A percentile compares a stretch with the other conserved stretches of the same genome.
phyloP scores from a whole-genome alignment of 2,329 filamentous ascomycete species.

The Sporothrix sp. region DNA sequence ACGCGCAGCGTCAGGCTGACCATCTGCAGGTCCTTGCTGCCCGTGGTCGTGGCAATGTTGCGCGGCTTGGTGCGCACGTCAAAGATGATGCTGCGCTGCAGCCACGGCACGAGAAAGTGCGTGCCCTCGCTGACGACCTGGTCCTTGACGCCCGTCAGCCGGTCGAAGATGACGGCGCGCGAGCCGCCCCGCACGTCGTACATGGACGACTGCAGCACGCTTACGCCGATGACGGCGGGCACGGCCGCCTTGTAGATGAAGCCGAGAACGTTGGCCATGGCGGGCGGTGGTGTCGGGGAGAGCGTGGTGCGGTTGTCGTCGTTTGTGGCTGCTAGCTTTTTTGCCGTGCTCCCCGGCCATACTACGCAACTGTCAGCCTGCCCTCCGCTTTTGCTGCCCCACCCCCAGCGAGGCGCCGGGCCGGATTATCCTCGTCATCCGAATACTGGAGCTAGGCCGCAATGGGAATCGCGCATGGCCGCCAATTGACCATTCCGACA shows the following conservation, averaged over 20 bases:
- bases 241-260: constrained; percentile 59
- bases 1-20: constrained; percentile 99
- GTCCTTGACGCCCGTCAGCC: constrained; percentile 85
- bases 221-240: constrained; percentile 59
- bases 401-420: neutral
- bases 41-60: constrained; percentile 95
- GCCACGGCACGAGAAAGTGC: constrained; percentile 91
- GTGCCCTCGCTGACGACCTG: constrained; percentile 90
- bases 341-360: neutral
- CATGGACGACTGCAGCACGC: constrained; percentile 65
- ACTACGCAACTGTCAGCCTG: neutral
- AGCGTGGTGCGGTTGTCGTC: neutral
- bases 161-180: constrained; percentile 96
- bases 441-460: neutral
- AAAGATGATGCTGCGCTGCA: constrained; percentile 89
- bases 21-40: constrained; percentile 99
- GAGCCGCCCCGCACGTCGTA: constrained; percentile 96
- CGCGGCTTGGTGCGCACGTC: constrained; percentile 96
- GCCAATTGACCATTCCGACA: constrained; percentile 21
- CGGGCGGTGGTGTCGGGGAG: neutral
- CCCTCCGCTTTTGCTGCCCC: neutral
- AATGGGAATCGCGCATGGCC: neutral
- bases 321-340: neutral
- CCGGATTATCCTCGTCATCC: constrained; percentile 12
- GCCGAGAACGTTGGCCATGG: constrained; percentile 50